Percentiles rank a stretch among this genome's conserved stretches.
phyloP scores from a whole-genome alignment of 352 stramenopile species.

The Aphanomyces astaci region DNA sequence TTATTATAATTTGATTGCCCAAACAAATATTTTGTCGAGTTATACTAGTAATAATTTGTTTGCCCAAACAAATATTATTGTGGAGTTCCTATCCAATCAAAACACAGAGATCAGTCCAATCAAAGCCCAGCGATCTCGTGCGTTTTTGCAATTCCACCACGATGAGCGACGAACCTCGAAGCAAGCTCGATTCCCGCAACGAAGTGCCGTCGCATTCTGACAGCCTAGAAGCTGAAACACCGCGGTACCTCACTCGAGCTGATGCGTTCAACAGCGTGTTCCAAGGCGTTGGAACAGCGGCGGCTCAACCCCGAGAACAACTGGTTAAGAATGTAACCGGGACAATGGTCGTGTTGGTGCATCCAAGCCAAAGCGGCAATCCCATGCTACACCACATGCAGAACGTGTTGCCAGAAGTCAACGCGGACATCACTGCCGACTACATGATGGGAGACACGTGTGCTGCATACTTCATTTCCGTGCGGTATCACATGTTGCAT shows the following conservation, averaged over 20 bases:
- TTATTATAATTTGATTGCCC: no score
- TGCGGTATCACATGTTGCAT: constrained; percentile 86
- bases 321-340: background rate
- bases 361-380: constrained; percentile 89
- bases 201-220: background rate
- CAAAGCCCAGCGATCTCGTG: no score
- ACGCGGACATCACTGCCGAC: constrained; percentile 87
- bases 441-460: constrained; percentile 87
- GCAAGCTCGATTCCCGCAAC: constrained; percentile 16
- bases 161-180: background rate
- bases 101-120: no score
- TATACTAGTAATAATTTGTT: no score
- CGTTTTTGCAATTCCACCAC: background rate
- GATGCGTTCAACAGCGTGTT: constrained; percentile 17
- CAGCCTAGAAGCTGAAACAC: background rate
- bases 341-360: constrained; percentile 55
- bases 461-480: constrained; percentile 70
- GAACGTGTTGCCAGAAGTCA: constrained; percentile 90
- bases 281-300: constrained; percentile 2
- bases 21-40: no score
- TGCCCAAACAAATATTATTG: no score
- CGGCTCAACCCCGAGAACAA: background rate
- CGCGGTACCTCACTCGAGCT: background rate
- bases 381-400: constrained; percentile 86
- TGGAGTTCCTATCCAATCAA: no score